These are phyloP conservation scores for Moringa oleifera DNA, from an alignment of 345 rosid genomes.

Conservation along the genomic window DNA sequence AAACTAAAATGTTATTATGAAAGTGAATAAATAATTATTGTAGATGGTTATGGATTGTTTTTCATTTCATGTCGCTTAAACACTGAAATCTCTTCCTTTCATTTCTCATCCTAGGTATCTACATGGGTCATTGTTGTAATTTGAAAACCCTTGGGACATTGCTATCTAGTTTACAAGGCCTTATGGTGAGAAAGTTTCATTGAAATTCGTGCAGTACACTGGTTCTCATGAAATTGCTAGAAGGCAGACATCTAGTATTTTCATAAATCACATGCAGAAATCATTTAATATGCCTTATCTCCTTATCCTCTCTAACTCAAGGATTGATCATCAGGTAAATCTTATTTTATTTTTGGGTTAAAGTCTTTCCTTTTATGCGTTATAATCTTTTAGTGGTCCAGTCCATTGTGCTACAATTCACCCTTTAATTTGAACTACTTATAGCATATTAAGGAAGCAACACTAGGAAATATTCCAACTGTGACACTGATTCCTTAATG, in stretches of 20 bases:
- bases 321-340: slow-evolving; percentile 88
- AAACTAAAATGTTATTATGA: no score
- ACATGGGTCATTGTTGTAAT: slow-evolving; percentile 9
- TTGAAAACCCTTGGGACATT: slow-evolving; percentile 7
- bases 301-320: slow-evolving; percentile 25
- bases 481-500: slow-evolving; percentile 82
- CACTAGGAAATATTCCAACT: slow-evolving; percentile 77
- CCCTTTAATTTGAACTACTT: neutral
- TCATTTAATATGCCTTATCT: slow-evolving; percentile 5
- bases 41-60: no score
- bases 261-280: slow-evolving; percentile 5
- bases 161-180: slow-evolving; percentile 6
- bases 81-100: no score
- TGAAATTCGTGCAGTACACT: slow-evolving; percentile 6
- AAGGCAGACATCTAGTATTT: slow-evolving; percentile 7
- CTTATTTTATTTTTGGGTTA: neutral
- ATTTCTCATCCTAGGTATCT: no score
- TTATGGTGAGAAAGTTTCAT: slow-evolving; percentile 3
- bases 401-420: neutral
- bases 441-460: slow-evolving; percentile 80
- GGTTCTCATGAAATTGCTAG: slow-evolving; percentile 10
- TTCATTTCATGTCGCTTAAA: no score
- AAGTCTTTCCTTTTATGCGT: neutral
- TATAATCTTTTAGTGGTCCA: neutral
- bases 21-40: no score